Evolutionary conservation across 2,329 filamentous ascomycete genomes (phyloP).

Genomic region (Saccharata proteae): DNA sequence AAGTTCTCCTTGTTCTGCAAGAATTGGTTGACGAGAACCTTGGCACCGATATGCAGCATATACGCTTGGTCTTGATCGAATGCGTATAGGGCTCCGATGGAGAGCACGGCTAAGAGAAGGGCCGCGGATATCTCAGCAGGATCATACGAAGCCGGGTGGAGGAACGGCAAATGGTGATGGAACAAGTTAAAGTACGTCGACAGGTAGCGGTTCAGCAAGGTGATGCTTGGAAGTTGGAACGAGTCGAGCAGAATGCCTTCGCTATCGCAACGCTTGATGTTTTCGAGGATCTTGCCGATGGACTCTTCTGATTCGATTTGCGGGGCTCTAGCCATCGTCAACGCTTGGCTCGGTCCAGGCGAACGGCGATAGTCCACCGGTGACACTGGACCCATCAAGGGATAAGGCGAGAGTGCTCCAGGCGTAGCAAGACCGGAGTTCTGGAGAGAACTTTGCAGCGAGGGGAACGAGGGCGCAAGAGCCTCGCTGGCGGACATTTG

Average conservation of each 20-base stretch:
- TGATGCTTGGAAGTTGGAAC: slow-evolving; percentile 73
- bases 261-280: slow-evolving; percentile 68
- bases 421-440: slow-evolving; percentile 58
- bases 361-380: slow-evolving; percentile 59
- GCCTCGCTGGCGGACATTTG: slow-evolving; percentile 46
- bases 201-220: slow-evolving; percentile 79
- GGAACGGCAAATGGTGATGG: slow-evolving; percentile 90
- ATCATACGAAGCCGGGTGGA: slow-evolving; percentile 84
- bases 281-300: slow-evolving; percentile 71
- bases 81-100: slow-evolving; percentile 89
- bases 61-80: slow-evolving; percentile 97
- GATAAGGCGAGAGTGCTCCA: slow-evolving; percentile 61
- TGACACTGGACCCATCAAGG: slow-evolving; percentile 54
- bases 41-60: slow-evolving; percentile 93
- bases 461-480: slow-evolving; percentile 53
- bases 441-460: slow-evolving; percentile 59
- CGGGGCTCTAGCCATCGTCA: slow-evolving; percentile 58
- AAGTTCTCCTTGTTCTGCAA: slow-evolving; percentile 98
- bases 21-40: slow-evolving; percentile 94
- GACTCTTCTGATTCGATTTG: slow-evolving; percentile 78
- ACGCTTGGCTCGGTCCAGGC: slow-evolving; percentile 53
- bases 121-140: slow-evolving; percentile 70
- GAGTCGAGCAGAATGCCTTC: slow-evolving; percentile 76
- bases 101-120: slow-evolving; percentile 77
- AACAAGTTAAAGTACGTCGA: slow-evolving; percentile 96